Conservation (phyloP, 1,284 basidiomycete genomes). For the Cryptococcus sp. region DNA sequence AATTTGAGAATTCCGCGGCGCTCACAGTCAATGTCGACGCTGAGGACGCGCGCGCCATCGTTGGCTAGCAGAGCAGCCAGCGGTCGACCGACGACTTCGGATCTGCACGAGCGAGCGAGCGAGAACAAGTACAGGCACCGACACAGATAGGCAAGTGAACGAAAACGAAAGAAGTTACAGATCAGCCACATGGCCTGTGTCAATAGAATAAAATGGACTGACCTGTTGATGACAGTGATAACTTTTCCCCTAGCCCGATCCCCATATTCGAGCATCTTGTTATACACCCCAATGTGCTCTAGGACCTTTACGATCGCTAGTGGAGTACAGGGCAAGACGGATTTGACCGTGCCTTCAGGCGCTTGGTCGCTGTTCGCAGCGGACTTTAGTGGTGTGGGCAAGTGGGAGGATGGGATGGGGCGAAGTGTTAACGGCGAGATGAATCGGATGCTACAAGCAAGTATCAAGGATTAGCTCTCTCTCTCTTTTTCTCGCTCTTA, state of each 20-base stretch:
- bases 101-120: slow-evolving; percentile 57
- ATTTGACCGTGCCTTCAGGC: slow-evolving; percentile 58
- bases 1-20: background rate
- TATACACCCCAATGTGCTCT: slow-evolving; percentile 89
- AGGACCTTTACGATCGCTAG: slow-evolving; percentile 94
- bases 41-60: slow-evolving; percentile 92
- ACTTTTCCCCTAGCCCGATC: slow-evolving; percentile 92
- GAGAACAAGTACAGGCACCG: background rate
- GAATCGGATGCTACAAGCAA: slow-evolving; percentile 71
- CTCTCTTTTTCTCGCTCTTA: too few species aligned
- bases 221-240: slow-evolving; percentile 92
- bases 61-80: slow-evolving; percentile 91
- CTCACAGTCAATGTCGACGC: slow-evolving; percentile 86
- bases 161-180: too few species aligned
- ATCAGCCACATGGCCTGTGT: too few species aligned
- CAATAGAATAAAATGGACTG: slow-evolving; percentile 23
- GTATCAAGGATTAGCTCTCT: background rate
- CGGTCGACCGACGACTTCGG: slow-evolving; percentile 94
- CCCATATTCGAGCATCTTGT: slow-evolving; percentile 85
- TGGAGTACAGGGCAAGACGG: slow-evolving; percentile 94
- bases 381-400: slow-evolving; percentile 37
- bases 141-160: background rate
- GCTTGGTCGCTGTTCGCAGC: slow-evolving; percentile 57
- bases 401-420: slow-evolving; percentile 45
- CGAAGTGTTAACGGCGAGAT: slow-evolving; percentile 54